Base-by-base conservation (phyloP, 2,329 filamentous ascomycete genomes). In the Diaporthe longicolla region DNA sequence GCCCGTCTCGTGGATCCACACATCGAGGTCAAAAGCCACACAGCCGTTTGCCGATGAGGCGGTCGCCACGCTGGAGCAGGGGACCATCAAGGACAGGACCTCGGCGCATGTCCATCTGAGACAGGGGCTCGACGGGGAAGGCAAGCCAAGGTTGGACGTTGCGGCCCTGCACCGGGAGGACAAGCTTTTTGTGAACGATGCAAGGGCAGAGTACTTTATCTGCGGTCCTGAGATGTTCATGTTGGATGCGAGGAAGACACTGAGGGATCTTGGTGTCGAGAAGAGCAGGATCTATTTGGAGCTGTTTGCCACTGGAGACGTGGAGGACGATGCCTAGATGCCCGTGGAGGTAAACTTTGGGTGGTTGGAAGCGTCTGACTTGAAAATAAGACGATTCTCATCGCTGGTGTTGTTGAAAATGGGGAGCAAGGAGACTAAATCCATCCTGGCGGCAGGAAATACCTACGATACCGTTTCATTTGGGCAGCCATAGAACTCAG, bases 211-310 rank as follows among this genome's bases (percentile, higher is more conserved):
- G 78, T 95, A 95, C 81, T 95, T 89, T 78, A 83, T 94, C 70
- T 95, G 94, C 79, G 94, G 93, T 0, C 93, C 93, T 0, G 86
- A 87, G 74, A 80, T 81, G 10, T 95, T 95, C 85, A 95, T 95
- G 94, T 78, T 87, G 13, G 88, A 90, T 50, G 84, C 89, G 29
- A 84, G 89, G 76, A 81, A 82, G 10, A 86, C 84, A 77, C 83
- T 95, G 73, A 82, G 86, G 77, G 83, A 78, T 3, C 82, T 85
- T 72, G 92, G 92, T 0, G 91, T 95, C 1, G 82, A 84, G 1
- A 81, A 82, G n/a, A 86, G 87, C 40, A 88, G 90, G 77, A 87
- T 94, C 71, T 88, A 91, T 78, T 86, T 94, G 77, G 93, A 95
- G 82, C 81, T 93, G 40, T 94, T 94, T 77, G 88, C 87, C n/a